phyloP scores from a whole-genome alignment of 208 protist genomes.

The Wallacemonas sp. region DNA sequence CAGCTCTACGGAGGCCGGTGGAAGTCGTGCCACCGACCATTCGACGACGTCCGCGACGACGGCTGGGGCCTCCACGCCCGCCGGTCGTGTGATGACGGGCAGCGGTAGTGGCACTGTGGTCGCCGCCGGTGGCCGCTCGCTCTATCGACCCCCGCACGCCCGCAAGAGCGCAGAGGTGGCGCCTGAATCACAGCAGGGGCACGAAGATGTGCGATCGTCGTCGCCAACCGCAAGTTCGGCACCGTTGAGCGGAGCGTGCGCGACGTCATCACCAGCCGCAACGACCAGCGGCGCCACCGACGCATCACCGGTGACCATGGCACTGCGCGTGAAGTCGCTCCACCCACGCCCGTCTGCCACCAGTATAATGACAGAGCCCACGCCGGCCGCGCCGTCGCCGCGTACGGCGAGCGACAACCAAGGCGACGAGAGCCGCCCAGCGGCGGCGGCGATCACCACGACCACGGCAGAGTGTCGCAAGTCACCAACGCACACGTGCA shows the following conservation, averaged over 20 bases:
- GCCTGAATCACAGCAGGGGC: no score
- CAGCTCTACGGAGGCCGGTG: no score
- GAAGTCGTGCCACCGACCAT: no score
- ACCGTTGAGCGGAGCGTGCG: no score
- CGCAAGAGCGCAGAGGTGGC: neutral
- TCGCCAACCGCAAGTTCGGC: no score
- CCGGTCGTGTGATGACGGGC: neutral
- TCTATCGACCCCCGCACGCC: constrained; percentile 12
- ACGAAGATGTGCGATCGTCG: neutral
- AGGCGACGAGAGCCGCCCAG: neutral
- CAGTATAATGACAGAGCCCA: no score
- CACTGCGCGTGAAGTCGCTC: neutral
- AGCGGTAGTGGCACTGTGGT: neutral
- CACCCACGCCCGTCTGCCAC: no score
- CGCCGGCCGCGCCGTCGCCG: neutral
- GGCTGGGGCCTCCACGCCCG: neutral
- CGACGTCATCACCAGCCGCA: neutral
- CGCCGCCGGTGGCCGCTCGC: neutral
- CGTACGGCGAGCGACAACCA: neutral
- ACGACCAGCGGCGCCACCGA: no score
- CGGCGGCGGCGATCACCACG: neutral
- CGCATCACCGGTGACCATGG: neutral
- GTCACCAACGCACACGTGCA: neutral
- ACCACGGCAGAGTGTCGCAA: no score
- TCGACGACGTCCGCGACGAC: neutral